These are phyloP conservation scores for Lasiodiplodia sp. DNA, from an alignment of 2,329 filamentous ascomycete species.

Conservation along the genomic window DNA sequence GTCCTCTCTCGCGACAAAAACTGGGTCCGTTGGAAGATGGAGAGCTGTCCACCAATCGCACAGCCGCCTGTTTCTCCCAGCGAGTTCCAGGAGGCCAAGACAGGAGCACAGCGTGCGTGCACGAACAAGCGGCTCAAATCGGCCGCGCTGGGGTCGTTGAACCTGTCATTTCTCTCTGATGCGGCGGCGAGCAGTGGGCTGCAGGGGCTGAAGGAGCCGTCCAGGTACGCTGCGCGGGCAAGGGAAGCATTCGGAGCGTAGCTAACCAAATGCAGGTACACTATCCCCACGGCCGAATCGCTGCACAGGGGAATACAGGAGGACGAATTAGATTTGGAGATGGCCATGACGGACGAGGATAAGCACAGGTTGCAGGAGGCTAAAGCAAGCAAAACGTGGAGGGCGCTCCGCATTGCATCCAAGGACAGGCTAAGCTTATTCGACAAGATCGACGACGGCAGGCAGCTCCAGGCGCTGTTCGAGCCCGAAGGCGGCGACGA, in stretches of 20 bases:
- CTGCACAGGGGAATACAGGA: slow-evolving; percentile 78
- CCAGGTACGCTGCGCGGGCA: slow-evolving; percentile 52
- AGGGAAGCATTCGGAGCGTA: slow-evolving; percentile 2
- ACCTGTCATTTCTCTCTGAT: slow-evolving; percentile 80
- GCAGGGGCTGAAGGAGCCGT: slow-evolving; percentile 71
- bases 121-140: slow-evolving; percentile 71
- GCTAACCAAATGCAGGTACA: slow-evolving; percentile 61
- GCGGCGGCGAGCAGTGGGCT: slow-evolving; percentile 67
- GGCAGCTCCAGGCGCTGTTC: slow-evolving; percentile 66
- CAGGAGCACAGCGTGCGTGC: slow-evolving; percentile 69
- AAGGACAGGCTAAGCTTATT: slow-evolving; percentile 77
- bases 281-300: slow-evolving; percentile 71
- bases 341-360: slow-evolving; percentile 72
- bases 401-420: slow-evolving; percentile 81
- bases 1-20: slow-evolving; percentile 96
- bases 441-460: slow-evolving; percentile 86
- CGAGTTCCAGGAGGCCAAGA: slow-evolving; percentile 74
- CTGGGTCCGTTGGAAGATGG: slow-evolving; percentile 98
- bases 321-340: slow-evolving; percentile 86
- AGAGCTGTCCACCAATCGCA: slow-evolving; percentile 88
- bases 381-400: slow-evolving; percentile 90
- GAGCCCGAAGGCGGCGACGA: slow-evolving; percentile 47
- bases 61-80: slow-evolving; percentile 72
- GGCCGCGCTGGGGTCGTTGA: slow-evolving; percentile 73
- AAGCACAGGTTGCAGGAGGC: slow-evolving; percentile 67